These are phyloP conservation scores for Colletotrichum noveboracense DNA, from an alignment of 2,329 filamentous ascomycete genomes.

Conservation along the genomic window DNA sequence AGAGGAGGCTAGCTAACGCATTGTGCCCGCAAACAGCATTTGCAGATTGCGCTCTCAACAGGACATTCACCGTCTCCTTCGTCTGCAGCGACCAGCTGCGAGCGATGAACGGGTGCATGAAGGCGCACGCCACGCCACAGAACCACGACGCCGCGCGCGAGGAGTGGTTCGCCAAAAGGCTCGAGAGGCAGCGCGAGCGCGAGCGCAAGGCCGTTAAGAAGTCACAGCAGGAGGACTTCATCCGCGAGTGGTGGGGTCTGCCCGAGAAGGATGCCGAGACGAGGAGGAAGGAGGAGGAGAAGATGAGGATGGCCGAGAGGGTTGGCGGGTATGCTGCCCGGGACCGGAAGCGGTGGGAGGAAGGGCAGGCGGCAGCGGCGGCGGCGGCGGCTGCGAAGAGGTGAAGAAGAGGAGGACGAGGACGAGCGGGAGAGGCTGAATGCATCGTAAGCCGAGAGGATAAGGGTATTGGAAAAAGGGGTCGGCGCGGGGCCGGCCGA, in stretches of 20 bases:
- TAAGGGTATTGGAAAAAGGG: neutral
- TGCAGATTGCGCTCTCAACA: slow-evolving; percentile 84
- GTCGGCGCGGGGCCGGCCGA: neutral
- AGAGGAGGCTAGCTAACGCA: neutral
- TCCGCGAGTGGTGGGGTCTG: slow-evolving; percentile 72
- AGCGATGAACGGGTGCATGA: slow-evolving; percentile 94
- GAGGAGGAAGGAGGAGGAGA: slow-evolving; percentile 56
- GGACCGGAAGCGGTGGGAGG: slow-evolving; percentile 34
- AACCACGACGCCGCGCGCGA: slow-evolving; percentile 88
- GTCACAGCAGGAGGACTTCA: slow-evolving; percentile 67
- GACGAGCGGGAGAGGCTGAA: neutral
- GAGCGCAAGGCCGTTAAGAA: slow-evolving; percentile 67
- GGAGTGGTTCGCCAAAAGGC: slow-evolving; percentile 86
- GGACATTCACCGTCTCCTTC: slow-evolving; percentile 88
- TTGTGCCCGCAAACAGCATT: slow-evolving; percentile 68
- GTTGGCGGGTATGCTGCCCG: slow-evolving; percentile 58
- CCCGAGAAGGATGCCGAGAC: slow-evolving; percentile 60
- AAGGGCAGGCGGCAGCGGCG: neutral
- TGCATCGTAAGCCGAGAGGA: neutral
- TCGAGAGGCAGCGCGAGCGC: slow-evolving; percentile 71
- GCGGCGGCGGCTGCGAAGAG: neutral
- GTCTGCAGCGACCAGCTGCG: slow-evolving; percentile 80
- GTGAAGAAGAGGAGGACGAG: neutral
- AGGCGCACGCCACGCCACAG: slow-evolving; percentile 79
- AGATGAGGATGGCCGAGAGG: slow-evolving; percentile 54